These are phyloP conservation scores for Phytophthora pini DNA, from an alignment of 352 stramenopile species.

Conservation along the genomic window DNA sequence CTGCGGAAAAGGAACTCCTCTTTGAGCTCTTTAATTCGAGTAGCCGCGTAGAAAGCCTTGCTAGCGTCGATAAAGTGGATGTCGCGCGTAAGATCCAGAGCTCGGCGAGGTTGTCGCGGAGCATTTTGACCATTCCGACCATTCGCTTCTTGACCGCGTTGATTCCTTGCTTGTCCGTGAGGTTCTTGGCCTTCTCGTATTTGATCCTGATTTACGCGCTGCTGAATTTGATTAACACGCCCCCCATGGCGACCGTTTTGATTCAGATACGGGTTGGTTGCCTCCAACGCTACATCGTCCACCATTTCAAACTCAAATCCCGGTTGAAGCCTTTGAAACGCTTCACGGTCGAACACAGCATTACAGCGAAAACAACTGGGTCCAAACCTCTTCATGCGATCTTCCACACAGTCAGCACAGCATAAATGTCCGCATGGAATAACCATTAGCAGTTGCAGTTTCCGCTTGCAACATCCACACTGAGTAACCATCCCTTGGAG, in stretches of 20 bases:
- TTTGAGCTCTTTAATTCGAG: conserved; percentile 66
- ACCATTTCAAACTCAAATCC: conserved; percentile 79
- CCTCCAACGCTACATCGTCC: conserved; percentile 28
- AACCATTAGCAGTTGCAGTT: conserved; percentile 91
- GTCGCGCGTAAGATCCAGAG: conserved; percentile 42
- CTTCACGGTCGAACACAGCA: conserved; percentile 79
- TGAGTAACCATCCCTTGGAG: conserved; percentile 49
- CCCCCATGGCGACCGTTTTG: conserved; percentile 30
- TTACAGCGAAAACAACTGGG: conserved; percentile 62
- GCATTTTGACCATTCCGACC: conserved; percentile 23
- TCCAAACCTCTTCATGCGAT: conserved; percentile 58
- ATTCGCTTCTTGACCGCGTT: conserved; percentile 23
- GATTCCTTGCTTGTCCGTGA: conserved; percentile 21
- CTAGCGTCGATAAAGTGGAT: conserved; percentile 64
- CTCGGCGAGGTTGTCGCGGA: conserved; percentile 36
- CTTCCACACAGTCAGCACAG: conserved; percentile 94
- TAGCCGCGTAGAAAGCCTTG: conserved; percentile 79
- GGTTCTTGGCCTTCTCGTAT: conserved; percentile 14
- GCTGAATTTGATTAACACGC: conserved; percentile 36
- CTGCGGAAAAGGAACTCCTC: conserved; percentile 50
- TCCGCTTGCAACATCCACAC: conserved; percentile 86
- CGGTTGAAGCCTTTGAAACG: conserved; percentile 90
- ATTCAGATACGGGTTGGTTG: conserved; percentile 21
- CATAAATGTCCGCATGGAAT: conserved; percentile 92
- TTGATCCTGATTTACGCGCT: conserved; percentile 33